phyloP scores from a whole-genome alignment of 805 yeast species.

The Limtongia smithiae region DNA sequence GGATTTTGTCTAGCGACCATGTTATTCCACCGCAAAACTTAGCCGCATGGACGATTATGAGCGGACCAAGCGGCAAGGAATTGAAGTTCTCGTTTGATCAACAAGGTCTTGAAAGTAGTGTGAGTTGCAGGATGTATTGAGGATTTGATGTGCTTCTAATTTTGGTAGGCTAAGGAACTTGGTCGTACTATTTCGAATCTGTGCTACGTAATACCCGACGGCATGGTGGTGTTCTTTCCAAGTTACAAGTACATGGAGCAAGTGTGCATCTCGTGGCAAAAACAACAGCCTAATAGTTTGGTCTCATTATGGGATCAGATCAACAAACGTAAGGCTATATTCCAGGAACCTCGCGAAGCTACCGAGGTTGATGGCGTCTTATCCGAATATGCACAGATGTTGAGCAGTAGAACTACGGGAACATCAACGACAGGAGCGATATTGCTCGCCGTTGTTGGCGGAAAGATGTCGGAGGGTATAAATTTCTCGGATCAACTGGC shows the following conservation, averaged over 20 bases:
- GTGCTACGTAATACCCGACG: slow-evolving; percentile 54
- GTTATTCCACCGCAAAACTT: slow-evolving; percentile 71
- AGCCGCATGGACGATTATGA: slow-evolving; percentile 52
- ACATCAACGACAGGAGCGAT: slow-evolving; percentile 51
- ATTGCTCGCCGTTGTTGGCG: slow-evolving; percentile 84
- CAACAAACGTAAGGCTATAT: slow-evolving; percentile 40
- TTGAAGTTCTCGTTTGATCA: slow-evolving; percentile 70
- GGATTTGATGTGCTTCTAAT: too few relatives aligned
- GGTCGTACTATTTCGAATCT: slow-evolving; percentile 51
- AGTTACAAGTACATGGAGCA: slow-evolving; percentile 68
- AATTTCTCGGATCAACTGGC: slow-evolving; percentile 87
- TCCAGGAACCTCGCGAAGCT: slow-evolving; percentile 52
- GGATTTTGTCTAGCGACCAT: slow-evolving; percentile 73
- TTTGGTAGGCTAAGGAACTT: slow-evolving; percentile 37
- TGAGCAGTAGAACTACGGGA: slow-evolving; percentile 30
- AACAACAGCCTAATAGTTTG: slow-evolving; percentile 23
- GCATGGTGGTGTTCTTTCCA: slow-evolving; percentile 79
- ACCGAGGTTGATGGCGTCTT: slow-evolving; percentile 47
- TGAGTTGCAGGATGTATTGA: slow-evolving; percentile 30
- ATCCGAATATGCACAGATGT: slow-evolving; percentile 47
- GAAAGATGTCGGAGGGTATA: slow-evolving; percentile 88
- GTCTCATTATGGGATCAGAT: slow-evolving; percentile 33
- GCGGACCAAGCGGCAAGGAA: slow-evolving; percentile 31
- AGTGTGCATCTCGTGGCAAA: slow-evolving; percentile 54
- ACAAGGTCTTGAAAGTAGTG: slow-evolving; percentile 48